Evolutionary conservation across 306 rosid genomes (phyloP).

Genomic region (Trifolium fragiferum): DNA sequence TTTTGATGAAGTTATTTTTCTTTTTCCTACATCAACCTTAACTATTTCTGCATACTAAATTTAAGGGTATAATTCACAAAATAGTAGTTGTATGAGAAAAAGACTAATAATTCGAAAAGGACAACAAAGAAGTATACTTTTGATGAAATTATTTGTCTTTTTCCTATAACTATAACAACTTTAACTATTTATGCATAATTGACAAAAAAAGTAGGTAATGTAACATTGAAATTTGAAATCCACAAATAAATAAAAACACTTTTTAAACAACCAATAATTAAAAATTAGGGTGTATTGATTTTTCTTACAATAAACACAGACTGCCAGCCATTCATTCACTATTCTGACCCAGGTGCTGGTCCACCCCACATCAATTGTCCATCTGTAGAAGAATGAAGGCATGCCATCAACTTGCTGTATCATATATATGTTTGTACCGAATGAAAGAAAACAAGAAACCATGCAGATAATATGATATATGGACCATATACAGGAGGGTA

Average conservation of each 20-base stretch:
- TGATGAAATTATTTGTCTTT: background rate
- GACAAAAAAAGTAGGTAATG: background rate
- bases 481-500: slow-evolving; percentile 1
- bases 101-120: too few species aligned
- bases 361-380: slow-evolving; percentile 99
- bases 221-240: background rate
- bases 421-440: slow-evolving; percentile 10
- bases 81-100: too few species aligned
- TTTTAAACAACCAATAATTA: background rate
- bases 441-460: slow-evolving; percentile 22
- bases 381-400: slow-evolving; percentile 56
- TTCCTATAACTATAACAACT: background rate
- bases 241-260: background rate
- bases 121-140: background rate
- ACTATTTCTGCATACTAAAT: background rate
- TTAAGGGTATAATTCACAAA: too few species aligned
- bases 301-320: slow-evolving; percentile 81
- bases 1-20: too few species aligned
- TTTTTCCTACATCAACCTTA: too few species aligned
- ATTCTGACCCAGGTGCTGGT: slow-evolving; percentile 99
- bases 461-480: slow-evolving; percentile 31
- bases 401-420: slow-evolving; percentile 18
- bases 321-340: slow-evolving; percentile 96
- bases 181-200: background rate
- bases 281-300: background rate